Base-by-base conservation (phyloP, 306 rosid genomes). In the Cotoneaster glaucophyllus region DNA sequence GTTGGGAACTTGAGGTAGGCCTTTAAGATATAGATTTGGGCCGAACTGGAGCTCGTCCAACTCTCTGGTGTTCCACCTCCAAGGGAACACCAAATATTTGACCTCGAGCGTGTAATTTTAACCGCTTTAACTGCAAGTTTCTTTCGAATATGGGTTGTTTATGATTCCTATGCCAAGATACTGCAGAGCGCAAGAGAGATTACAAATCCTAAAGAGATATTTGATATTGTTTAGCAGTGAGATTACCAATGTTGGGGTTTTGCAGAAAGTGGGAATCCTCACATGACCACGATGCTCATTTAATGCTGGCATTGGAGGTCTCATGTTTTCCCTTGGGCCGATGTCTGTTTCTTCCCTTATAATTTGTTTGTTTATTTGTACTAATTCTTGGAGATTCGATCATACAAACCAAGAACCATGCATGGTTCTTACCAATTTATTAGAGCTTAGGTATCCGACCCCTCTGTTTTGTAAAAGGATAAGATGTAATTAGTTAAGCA, bases 271-370 rank as follows among this genome's bases (percentile, higher is more conserved):
- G 14, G 19, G 37, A 48, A 52, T 50, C 41, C 3, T 71, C 6
- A 31, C 69, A 81, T 79, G 72, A 83, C 58, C 64, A 84, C 78
- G 72, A 84, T 78, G 91, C 87, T 78, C 95, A 84, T 89, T 91
- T 65, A 89, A 86, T 89, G 91, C 74, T 54, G 6, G 76, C 86
- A 53, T 89, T 75, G 89, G 86, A 84, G 79, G 78, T 54, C 89
- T 87, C 90, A 79, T 84, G 88, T 86, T 81, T 82, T 84, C 73
- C 83, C 90, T 86, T 84, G 80, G 41, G 41, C 41, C 86, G 87
- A 93, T 93, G 97, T 93, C 97, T 90, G 97, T 93, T 87, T 84
- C 77, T 85, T 70, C 74, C 74, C 71, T 50, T 68, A 15, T 89
- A 63, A 41, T 93, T 81, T 77, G 77, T 84, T 78, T 44, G 79